Percentiles rank a stretch among this genome's conserved stretches.
Conservation (phyloP, 1,284 basidiomycete genomes). For the Malassezia cuniculi region DNA sequence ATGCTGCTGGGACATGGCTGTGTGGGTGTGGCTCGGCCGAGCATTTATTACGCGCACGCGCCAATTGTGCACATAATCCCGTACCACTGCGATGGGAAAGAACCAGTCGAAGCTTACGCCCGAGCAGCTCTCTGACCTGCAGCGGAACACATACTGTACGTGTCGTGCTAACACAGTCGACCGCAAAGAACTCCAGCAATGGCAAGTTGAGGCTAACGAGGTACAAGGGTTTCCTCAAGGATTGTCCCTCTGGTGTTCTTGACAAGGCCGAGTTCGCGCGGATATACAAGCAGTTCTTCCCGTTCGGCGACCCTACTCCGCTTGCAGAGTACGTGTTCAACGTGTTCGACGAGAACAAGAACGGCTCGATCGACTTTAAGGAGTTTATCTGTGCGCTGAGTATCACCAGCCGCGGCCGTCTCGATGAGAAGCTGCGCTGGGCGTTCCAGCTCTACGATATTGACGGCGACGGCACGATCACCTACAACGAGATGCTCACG, state of each 20-base stretch:
- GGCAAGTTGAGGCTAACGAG: conserved; percentile 48
- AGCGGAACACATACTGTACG: conserved; percentile 97
- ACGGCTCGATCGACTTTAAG: conserved; percentile 44
- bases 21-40: too few relatives aligned
- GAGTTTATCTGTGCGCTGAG: conserved; percentile 98
- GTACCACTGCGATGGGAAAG: conserved; percentile 60
- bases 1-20: conserved; percentile 6
- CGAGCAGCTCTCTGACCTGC: conserved; percentile 86
- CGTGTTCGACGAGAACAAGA: conserved; percentile 46
- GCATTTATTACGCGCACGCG: too few relatives aligned
- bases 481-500: conserved; percentile 67
- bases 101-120: conserved; percentile 88
- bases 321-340: conserved; percentile 99
- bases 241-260: conserved; percentile 91
- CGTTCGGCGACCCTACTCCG: conserved; percentile 90
- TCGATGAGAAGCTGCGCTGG: conserved; percentile 99
- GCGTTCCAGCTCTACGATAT: conserved; percentile 99
- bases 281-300: conserved; percentile 99
- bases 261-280: conserved; percentile 91
- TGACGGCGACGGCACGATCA: conserved; percentile 52
- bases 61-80: neutral
- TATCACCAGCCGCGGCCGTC: conserved; percentile 77
- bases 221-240: conserved; percentile 97
- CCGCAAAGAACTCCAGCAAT: conserved; percentile 98
- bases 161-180: conserved; percentile 58